Evolutionary conservation across 768 basidiomycete species (phyloP), one percentile per base, ranked within the genome.

Genomic region (Tricholoma hemisulphureum): DNA sequence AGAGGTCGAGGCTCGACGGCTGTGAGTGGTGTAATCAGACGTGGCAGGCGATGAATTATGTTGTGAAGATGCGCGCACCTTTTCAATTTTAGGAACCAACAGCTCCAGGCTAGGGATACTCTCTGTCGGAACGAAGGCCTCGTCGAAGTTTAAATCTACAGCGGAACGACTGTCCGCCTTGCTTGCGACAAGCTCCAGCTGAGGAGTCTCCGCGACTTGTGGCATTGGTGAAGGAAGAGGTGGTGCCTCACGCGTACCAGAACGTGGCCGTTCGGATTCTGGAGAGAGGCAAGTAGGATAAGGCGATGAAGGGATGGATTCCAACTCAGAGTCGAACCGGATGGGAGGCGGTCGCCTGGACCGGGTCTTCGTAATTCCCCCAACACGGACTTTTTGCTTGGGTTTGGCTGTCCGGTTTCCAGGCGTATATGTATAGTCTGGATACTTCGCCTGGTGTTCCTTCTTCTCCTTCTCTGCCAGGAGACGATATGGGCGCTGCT

Each of bases 351-450:
- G 5, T 23, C 21, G 28, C 7, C 31, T 55, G 35, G 34, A 51
- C 14, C 32, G 54, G 43, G 6, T 26, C 16, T 28, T 18, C 46
- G 26, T 29, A 18, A 28, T 28, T 9, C n/a, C 8, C 18, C 46
- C 46, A n/a, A 6, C 9, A n/a, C 24, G 46, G 26, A 28, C 32
- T 41, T 60, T 61, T 41, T 56, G 59, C 43, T 63, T 61, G 48
- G 62, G 20, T 29, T 52, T 62, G 23, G 46, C 55, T 51, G 59
- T 48, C 49, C 56, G 58, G 16, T 46, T 55, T 6, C 63, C 61
- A 10, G 71, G 70, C 10, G 67, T 41, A 14, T 74, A 72, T 2
- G 63, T 61, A 53, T 72, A 74, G 54, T 68, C 31, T 8, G 72
- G 71, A 51, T 64, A 70, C 60, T 59, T 67, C 11, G 9, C 49